These are phyloP conservation scores for Sugiyamaella marilandica DNA, from an alignment of 805 yeast genomes.

Conservation along the genomic window DNA sequence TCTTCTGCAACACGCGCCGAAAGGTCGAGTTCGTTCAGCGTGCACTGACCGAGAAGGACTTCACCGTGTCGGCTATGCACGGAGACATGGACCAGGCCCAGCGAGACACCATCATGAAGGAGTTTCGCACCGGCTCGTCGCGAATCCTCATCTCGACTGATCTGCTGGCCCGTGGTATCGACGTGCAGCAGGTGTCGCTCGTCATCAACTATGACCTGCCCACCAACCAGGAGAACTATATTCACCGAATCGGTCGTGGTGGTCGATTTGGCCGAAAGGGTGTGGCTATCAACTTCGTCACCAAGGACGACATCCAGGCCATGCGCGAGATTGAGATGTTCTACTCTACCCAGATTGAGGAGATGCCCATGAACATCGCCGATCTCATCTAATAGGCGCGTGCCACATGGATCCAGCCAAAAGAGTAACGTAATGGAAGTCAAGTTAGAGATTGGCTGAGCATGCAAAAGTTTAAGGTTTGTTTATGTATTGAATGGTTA, in stretches of 20 bases:
- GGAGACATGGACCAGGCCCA: slow-evolving; percentile 96
- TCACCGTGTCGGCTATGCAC: slow-evolving; percentile 94
- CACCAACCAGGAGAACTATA: slow-evolving; percentile 85
- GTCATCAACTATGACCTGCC: slow-evolving; percentile 96
- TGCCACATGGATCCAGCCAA: neutral
- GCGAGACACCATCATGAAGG: slow-evolving; percentile 91
- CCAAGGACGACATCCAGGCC: slow-evolving; percentile 67
- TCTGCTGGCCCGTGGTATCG: slow-evolving; percentile 97
- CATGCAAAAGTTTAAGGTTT: slow-evolving; percentile 3
- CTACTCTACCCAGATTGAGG: slow-evolving; percentile 83
- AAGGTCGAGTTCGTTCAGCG: slow-evolving; percentile 90
- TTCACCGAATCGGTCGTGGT: slow-evolving; percentile 96
- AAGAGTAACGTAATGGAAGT: neutral
- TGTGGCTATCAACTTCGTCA: slow-evolving; percentile 90
- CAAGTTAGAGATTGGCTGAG: slow-evolving; percentile 2
- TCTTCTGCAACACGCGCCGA: slow-evolving; percentile 93
- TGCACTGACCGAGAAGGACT: slow-evolving; percentile 71
- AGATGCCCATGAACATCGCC: slow-evolving; percentile 83
- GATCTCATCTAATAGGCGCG: slow-evolving; percentile 31
- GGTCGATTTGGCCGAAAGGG: slow-evolving; percentile 98
- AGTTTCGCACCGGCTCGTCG: slow-evolving; percentile 89
- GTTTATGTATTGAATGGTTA: slow-evolving; percentile 1
- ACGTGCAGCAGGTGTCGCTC: slow-evolving; percentile 94
- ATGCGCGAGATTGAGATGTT: slow-evolving; percentile 81
- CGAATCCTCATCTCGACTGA: slow-evolving; percentile 94